Base-by-base conservation (phyloP, 768 basidiomycete species). In the Sarcodon sp. region DNA sequence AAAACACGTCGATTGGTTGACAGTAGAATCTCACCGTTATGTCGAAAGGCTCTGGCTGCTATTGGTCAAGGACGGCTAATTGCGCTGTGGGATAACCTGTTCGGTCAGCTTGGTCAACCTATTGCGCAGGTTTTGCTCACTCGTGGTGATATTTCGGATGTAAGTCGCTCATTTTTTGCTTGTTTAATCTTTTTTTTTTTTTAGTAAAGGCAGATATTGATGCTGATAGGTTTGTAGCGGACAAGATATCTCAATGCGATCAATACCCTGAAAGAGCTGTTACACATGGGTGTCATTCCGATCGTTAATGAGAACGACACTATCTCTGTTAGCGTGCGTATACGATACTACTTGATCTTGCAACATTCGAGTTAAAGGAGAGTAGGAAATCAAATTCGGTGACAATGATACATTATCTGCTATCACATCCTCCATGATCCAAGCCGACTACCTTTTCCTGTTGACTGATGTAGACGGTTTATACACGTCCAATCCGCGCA, bases 231-330 rank as follows among this genome's bases (percentile, higher is more conserved):
- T 13, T 41, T 41, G 7, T 41, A 97, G 94, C 74, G 93, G 36
- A 94, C 92, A 9, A 76, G 96, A 52, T 99, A 98, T 61, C 66
- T 97, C 49, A 99, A 99, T 61, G 96, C 94, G 0, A 88, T 91
- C 49, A 97, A 96, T 57, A 98, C 96, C 0, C 76, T 99, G 63
- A 83, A 83, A 34, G 91, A 97, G 57, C 71, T 99, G 9, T 66
- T 99, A 27, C 78, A 77, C 3, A 87, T 97, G 83, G 94, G 93
- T 12, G 89, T 98, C 0, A 80, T 99, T 1, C 96, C 96, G 3
- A 97, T 99, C 53, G 92, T 99, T 47, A 99, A 99, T 64, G 96
- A 99, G 64, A 99, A 99, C 57, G 96, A 99, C 61, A 98, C 96
- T 0, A 81, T 99, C 34, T 94, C 93, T 18, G 96, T 99, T 50